Base-by-base conservation (phyloP, 75 land plant genomes). In the Selaginella tamariscina region DNA sequence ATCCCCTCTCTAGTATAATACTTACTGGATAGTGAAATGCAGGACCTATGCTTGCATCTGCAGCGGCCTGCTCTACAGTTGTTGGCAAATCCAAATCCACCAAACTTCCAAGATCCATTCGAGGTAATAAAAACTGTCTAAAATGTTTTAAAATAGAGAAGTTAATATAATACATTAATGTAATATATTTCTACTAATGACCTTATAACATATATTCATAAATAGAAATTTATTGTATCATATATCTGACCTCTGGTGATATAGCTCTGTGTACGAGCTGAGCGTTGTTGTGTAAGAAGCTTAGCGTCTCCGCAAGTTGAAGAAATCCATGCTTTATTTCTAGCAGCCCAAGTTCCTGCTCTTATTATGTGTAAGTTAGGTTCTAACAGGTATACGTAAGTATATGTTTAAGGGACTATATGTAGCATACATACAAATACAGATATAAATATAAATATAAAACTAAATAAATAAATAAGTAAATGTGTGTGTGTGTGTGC, bases 61-160 rank as follows among this genome's bases (percentile, higher is more conserved):
- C 56, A 1, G 82, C 73, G 31, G 81, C 56, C 64, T 86, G 88
- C 33, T 84, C 98, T 11, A 74, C 20, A 33, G 80, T 57, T 15
- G 83, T 68, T 54, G 96, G n/a, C 84, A 79, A 89, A 93, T 24
- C 98, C 88, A 83, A 93, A 93, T 8, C 95, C 90, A 63, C 81
- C 88, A 29, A 93, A 84, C 68, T 93, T 93, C 98, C 98, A 93
- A 49, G 98, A 87, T 79, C 98, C 98, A 86, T 71, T 82, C 0
- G 83, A 60, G 55, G 98, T 93, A 63, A 93, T 89, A 54, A 81
- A 81, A 28, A 89, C 78, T 71, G 85, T 66, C 98, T 93, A 86
- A 66, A 73, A 55, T 49, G 11, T n/a, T n/a, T n/a, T n/a, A n/a
- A n/a, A n/a, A n/a, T n/a, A n/a, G n/a, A n/a, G n/a, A n/a, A n/a